A percentile compares a stretch with the other conserved stretches of the same genome.
Evolutionary conservation across 345 rosid genomes (phyloP).

Genomic region (Atalantia buxifolia): DNA sequence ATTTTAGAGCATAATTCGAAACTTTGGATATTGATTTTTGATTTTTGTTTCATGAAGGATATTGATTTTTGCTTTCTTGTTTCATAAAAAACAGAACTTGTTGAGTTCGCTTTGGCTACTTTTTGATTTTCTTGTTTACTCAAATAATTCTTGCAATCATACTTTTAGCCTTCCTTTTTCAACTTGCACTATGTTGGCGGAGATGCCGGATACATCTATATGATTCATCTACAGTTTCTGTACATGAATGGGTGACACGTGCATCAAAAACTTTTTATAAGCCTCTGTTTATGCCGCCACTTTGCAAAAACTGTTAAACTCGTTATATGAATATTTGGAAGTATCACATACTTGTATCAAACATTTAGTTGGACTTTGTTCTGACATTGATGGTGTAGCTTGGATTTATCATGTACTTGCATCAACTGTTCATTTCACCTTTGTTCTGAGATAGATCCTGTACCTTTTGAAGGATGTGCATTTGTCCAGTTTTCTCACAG

Average conservation of each 20-base stretch:
- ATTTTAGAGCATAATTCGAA: neutral
- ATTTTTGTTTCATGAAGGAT: constrained; percentile 1
- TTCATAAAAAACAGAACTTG: neutral
- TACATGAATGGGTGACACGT: neutral
- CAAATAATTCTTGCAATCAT: neutral
- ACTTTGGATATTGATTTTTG: constrained; percentile 2
- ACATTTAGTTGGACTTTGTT: neutral
- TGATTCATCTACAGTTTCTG: neutral
- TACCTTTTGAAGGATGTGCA: constrained; percentile 62
- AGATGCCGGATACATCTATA: neutral
- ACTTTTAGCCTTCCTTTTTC: neutral
- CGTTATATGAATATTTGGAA: neutral
- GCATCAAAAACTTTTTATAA: neutral
- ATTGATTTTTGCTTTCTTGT: neutral
- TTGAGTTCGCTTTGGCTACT: neutral
- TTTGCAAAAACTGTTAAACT: neutral
- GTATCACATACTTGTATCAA: neutral
- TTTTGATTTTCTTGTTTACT: neutral
- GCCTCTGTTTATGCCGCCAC: neutral
- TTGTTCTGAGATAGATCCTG: constrained; percentile 19
- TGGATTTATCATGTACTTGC: neutral
- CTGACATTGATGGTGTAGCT: constrained; percentile 18
- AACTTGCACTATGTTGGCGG: neutral
- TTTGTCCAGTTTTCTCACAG: constrained; percentile 68
- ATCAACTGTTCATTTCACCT: neutral